Conservation (phyloP, 139 green algal genomes). For the Coelastrella sp. region DNA sequence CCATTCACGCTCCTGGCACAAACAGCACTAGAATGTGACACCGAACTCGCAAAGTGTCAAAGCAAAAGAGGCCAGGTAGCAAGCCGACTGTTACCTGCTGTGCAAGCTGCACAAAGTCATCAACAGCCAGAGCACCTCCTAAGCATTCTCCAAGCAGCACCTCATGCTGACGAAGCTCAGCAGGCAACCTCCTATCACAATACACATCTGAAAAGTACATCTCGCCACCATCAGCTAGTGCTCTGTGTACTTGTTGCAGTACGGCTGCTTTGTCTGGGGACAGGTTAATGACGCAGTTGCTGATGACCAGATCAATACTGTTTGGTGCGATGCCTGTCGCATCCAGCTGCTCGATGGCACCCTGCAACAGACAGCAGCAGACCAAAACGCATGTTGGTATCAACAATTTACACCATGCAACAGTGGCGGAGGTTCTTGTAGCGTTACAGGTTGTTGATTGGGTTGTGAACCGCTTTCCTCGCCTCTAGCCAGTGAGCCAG, state of each 20-base stretch:
- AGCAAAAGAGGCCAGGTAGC: background rate
- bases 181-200: constrained; percentile 84
- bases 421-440: too few species aligned
- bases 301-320: constrained; percentile 93
- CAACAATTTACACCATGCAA: too few species aligned
- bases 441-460: too few species aligned
- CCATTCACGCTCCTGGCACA: background rate
- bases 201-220: constrained; percentile 99
- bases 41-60: background rate
- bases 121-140: constrained; percentile 92
- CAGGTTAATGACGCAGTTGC: constrained; percentile 97
- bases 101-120: constrained; percentile 92
- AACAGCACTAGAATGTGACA: background rate
- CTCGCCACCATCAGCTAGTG: constrained; percentile 94
- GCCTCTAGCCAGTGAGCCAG: too few species aligned
- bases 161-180: constrained; percentile 57
- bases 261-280: constrained; percentile 88
- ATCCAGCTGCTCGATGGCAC: constrained; percentile 91
- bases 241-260: constrained; percentile 72
- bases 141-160: constrained; percentile 95
- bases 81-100: constrained; percentile 39
- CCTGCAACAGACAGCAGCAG: constrained; percentile 44
- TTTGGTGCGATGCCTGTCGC: constrained; percentile 24
- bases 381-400: too few species aligned
- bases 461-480: too few species aligned